phyloP scores from a whole-genome alignment of 2,329 filamentous ascomycete genomes.

The Dothideomycetes sp. region DNA sequence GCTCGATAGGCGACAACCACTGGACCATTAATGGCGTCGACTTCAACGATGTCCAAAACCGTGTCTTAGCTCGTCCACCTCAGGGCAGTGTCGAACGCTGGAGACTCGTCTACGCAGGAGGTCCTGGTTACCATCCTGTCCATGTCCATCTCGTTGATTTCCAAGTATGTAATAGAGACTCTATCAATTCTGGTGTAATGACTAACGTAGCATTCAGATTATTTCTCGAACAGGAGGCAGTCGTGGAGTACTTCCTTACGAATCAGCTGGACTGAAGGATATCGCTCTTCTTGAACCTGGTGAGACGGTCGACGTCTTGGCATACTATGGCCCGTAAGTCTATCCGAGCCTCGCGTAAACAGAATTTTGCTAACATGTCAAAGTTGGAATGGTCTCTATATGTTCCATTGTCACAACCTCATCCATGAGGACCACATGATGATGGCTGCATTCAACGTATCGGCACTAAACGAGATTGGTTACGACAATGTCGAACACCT shows the following conservation, averaged over 20 bases:
- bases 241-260: conserved; percentile 42
- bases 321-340: conserved; percentile 38
- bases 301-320: conserved; percentile 45
- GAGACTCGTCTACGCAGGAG: conserved; percentile 38
- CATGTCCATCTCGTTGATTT: conserved; percentile 51
- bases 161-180: background rate
- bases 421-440: conserved; percentile 30
- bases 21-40: conserved; percentile 30
- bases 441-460: conserved; percentile 38
- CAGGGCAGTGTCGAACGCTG: conserved; percentile 30
- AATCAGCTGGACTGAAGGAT: conserved; percentile 48
- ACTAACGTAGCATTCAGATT: conserved; percentile 33
- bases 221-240: conserved; percentile 40
- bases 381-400: conserved; percentile 42
- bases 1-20: conserved; percentile 17
- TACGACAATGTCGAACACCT: conserved; percentile 24
- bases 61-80: conserved; percentile 26
- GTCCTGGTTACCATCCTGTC: conserved; percentile 45
- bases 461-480: conserved; percentile 26
- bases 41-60: conserved; percentile 25
- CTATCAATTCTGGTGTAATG: too few relatives aligned
- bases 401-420: conserved; percentile 21
- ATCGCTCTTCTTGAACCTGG: conserved; percentile 46
- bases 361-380: background rate
- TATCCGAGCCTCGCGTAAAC: background rate